Evolutionary conservation across 1,284 basidiomycete species (phyloP), one percentile per base, ranked within the genome.

Genomic region (Puccinia coronata): DNA sequence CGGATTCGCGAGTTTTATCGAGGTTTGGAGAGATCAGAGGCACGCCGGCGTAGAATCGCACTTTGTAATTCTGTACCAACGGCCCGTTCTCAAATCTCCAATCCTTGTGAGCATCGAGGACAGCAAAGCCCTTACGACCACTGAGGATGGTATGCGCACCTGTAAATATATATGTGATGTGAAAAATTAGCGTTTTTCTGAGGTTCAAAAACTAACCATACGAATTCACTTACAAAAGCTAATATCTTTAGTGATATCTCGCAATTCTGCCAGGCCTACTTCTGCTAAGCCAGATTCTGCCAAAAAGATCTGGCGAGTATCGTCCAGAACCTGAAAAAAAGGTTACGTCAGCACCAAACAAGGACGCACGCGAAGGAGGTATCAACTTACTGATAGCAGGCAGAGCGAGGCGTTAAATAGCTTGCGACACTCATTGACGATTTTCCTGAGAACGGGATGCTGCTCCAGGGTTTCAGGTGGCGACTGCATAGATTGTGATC

Each of bases 251-350:
- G 71, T 20, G n/a, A 71, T 47, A 34, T 74, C 80, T 63, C 80
- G 47, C 36, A 55, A 41, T 0, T 59, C 80, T 39, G 23, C 31
- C 3, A 70, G 63, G 49, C 76, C 76, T 18, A 53, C 23, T 67
- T 78, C 76, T 18, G 63, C 63, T 11, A 72, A 47, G 4, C 72
- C 72, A n/a, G 80, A 81, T 57, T 47, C 71, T 8, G 84, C 85
- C 36, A 85, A 82, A 82, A 85, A 84, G n/a, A 85, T 78, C 73
- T 85, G 84, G 25, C 82, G 77, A 25, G 84, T 83, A 28, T 84
- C 84, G 70, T 84, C 83, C 43, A 85, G 82, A 18, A 81, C 41
- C 80, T 81, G 70, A 69, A 20, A 28, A 11, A 51, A 16, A 47
- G 23, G 36, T 28, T 4, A 61, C 34, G 39, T 75, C 18, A 63